These are phyloP conservation scores for Eucalyptus curtisii DNA, from an alignment of 345 rosid species.

Conservation along the genomic window DNA sequence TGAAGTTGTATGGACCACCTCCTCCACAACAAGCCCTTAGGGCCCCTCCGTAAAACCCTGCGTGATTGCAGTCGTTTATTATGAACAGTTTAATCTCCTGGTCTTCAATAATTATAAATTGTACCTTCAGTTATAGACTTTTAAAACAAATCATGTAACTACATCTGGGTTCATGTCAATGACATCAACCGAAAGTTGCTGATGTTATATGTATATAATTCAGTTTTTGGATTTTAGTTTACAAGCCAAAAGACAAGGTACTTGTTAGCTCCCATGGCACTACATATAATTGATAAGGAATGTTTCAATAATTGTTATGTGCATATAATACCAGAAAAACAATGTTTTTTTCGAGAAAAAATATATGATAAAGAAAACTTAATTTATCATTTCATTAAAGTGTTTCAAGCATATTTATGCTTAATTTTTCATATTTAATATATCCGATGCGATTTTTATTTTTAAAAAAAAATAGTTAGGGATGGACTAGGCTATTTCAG, in stretches of 20 bases:
- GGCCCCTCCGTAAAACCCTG: conserved; percentile 33
- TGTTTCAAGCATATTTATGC: no score
- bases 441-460: no score
- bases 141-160: not conserved
- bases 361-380: not conserved
- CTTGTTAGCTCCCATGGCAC: not conserved
- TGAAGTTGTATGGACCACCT: conserved; percentile 55
- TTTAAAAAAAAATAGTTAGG: no score
- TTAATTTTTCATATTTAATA: no score
- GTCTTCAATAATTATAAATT: not conserved
- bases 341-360: not conserved
- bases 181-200: not conserved
- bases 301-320: not conserved
- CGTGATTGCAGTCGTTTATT: not conserved
- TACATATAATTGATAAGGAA: not conserved
- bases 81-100: not conserved
- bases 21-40: conserved; percentile 55
- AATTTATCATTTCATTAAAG: no score
- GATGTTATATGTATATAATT: not conserved
- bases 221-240: not conserved
- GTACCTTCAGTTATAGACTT: not conserved
- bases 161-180: not conserved
- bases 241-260: not conserved
- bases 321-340: not conserved
- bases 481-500: no score